Percentiles rank a stretch among this genome's conserved stretches.
These are phyloP conservation scores for Forsythia suspensa DNA, from an alignment of 257 asterid genomes.

Conservation along the genomic window DNA sequence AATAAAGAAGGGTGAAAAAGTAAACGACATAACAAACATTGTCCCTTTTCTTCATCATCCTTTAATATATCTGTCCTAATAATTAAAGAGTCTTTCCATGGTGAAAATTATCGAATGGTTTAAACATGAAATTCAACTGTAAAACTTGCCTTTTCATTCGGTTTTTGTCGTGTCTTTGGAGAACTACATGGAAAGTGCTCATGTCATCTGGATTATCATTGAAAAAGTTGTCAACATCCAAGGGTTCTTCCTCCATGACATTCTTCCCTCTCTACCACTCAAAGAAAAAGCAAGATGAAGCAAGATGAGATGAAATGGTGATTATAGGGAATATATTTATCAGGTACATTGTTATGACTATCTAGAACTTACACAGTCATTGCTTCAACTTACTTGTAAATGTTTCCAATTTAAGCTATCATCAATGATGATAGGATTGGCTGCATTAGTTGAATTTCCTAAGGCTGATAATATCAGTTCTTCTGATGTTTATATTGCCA, in stretches of 20 bases:
- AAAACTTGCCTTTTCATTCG: conserved; percentile 30
- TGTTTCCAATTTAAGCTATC: conserved; percentile 20
- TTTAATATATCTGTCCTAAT: no score
- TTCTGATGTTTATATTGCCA: conserved; percentile 20
- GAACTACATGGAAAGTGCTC: conserved; percentile 4
- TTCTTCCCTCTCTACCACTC: conserved; percentile 28
- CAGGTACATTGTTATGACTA: background rate
- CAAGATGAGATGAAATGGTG: background rate
- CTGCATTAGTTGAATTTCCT: conserved; percentile 11
- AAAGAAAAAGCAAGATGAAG: background rate
- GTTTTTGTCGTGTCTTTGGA: background rate
- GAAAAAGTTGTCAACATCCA: conserved; percentile 29
- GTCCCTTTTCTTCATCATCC: no score
- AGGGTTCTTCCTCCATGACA: conserved; percentile 11
- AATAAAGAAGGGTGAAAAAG: no score
- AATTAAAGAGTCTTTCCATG: background rate
- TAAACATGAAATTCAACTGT: background rate
- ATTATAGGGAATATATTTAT: no score
- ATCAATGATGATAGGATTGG: conserved; percentile 9
- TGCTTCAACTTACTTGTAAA: conserved; percentile 29
- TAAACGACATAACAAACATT: no score
- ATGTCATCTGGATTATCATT: conserved; percentile 21
- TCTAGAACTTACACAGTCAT: background rate
- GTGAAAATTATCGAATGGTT: no score
- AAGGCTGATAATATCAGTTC: conserved; percentile 11